Evolutionary conservation across 2,329 filamentous ascomycete genomes (phyloP).

Genomic region (Cryphonectria carpinicola): DNA sequence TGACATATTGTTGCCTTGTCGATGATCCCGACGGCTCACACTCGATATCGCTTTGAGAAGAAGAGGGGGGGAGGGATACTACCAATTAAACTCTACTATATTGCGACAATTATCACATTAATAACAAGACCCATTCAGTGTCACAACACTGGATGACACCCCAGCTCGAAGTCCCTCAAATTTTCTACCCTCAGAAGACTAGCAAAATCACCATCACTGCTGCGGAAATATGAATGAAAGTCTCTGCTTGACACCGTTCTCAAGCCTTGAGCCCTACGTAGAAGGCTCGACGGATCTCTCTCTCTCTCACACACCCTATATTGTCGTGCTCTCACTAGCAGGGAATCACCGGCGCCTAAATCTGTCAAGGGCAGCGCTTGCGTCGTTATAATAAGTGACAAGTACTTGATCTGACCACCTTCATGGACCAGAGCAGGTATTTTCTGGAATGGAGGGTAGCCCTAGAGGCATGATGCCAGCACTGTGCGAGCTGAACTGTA

Average conservation of each 20-base stretch:
- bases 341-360: neutral
- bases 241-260: neutral
- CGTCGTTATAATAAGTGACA: neutral
- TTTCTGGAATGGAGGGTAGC: neutral
- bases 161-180: neutral
- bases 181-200: neutral
- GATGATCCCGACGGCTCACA: neutral
- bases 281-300: neutral
- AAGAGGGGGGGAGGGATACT: neutral
- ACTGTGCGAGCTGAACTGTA: neutral
- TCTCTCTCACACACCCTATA: too few species aligned
- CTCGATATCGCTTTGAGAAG: neutral
- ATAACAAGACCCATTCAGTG: neutral
- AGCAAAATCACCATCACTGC: neutral
- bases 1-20: neutral
- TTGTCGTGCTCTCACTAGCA: neutral
- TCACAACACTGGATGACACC: neutral
- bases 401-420: neutral
- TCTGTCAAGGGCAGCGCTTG: neutral
- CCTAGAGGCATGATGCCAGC: neutral
- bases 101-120: neutral
- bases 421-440: neutral
- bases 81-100: neutral
- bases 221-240: neutral
- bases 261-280: neutral